These are phyloP conservation scores for Saccharomyces pastorianus DNA, from an alignment of 1,139 yeast genomes.

Conservation along the genomic window DNA sequence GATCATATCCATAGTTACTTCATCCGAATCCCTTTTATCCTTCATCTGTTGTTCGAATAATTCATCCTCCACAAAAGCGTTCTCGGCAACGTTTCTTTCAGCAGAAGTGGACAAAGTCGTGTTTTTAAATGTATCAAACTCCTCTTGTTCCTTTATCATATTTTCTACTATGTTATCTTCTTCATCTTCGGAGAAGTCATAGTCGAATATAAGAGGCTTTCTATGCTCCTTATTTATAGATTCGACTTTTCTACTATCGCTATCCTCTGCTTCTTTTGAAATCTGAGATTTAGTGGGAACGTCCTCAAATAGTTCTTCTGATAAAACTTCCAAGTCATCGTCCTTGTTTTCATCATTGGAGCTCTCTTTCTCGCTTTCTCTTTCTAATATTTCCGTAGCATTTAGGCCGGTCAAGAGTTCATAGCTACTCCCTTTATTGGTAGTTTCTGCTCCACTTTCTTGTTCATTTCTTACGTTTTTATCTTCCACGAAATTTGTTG, in stretches of 20 bases:
- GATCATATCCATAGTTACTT: slow-evolving; percentile 80
- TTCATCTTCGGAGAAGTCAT: slow-evolving; percentile 69
- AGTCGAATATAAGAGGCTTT: slow-evolving; percentile 37
- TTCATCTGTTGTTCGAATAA: slow-evolving; percentile 48
- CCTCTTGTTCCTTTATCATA: slow-evolving; percentile 60
- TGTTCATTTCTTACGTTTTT: slow-evolving; percentile 7
- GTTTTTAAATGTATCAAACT: slow-evolving; percentile 56
- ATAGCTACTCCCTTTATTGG: neutral
- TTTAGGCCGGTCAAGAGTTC: neutral
- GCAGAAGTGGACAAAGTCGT: slow-evolving; percentile 27
- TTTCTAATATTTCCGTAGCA: neutral
- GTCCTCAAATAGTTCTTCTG: slow-evolving; percentile 3
- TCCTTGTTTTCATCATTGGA: slow-evolving; percentile 3
- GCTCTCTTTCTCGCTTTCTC: neutral
- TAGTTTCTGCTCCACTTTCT: neutral
- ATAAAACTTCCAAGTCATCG: slow-evolving; percentile 7
- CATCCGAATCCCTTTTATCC: slow-evolving; percentile 82
- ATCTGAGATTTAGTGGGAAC: neutral
- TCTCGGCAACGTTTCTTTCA: slow-evolving; percentile 8
- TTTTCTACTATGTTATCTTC: slow-evolving; percentile 58
- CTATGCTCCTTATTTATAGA: slow-evolving; percentile 1
- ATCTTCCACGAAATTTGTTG: slow-evolving; percentile 16
- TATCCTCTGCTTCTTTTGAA: neutral
- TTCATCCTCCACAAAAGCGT: slow-evolving; percentile 29
- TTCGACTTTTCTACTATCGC: neutral